Evolutionary conservation across 305 asterid genomes (phyloP), one percentile per base, ranked within the genome.

Genomic region (Solanum hybrid): DNA sequence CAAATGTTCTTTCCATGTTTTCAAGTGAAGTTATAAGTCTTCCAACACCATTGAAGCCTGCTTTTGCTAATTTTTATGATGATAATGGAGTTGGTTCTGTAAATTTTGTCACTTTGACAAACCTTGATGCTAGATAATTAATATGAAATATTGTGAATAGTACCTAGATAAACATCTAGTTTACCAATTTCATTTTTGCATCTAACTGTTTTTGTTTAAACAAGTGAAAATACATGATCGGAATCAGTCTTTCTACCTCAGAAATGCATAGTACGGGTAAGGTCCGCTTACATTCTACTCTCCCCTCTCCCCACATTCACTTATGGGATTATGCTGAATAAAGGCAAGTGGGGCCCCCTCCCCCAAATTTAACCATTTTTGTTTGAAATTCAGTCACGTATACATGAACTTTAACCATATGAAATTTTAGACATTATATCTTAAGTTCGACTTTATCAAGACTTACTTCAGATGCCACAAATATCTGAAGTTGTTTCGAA

Each of bases 1-100:
- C 90, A 24, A 76, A 51, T 29, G 80, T 89, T 15, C 83, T 91
- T 34, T 89, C 89, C 24, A 87, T 91, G 92, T 87, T 91, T 10
- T 70, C 65, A 3, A 88, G 86, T 88, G 92, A 90, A 81, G 89
- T 90, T 72, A 39, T 34, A 32, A 89, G 68, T 29, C 79, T 90
- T 15, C 92, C 90, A 14, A 3, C 31, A 24, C 92, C 90, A 27
- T 70, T 80, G 22, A 78, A 77, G 26, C 90, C 92, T 22, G 77
- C 61, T 13, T 90, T 88, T 75, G 84, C 84, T 10, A 27, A 82
- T 51, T 41, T 15, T 27, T 15, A 26, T 82, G 87, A 82, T 29
- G 87, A 15, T 82, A 41, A 26, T 41, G 20, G 11, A 24, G 87
- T 11, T 13, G 72, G 27, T 82, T 41, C 87, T 39, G 2, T 82